A percentile compares a stretch with the other conserved stretches of the same genome.
Evolutionary conservation across 1,139 yeast genomes (phyloP).

Genomic region (Scheffersomyces cryptocercus): DNA sequence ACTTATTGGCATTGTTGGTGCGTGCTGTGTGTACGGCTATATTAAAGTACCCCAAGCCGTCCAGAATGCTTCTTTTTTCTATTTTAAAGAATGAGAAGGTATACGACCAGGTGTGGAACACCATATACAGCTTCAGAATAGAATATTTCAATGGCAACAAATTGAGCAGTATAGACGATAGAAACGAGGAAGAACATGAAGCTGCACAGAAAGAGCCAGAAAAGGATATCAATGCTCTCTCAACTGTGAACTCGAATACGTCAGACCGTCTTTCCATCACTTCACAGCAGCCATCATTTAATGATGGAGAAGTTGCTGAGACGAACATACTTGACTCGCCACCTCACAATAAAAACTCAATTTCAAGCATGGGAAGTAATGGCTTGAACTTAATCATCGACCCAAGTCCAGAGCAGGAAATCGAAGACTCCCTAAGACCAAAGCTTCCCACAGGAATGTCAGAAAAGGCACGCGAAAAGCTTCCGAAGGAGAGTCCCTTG

Average conservation of each 20-base stretch:
- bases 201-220: constrained; percentile 7
- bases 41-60: constrained; percentile 48
- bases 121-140: constrained; percentile 29
- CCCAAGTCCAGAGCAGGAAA: constrained; percentile 12
- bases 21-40: constrained; percentile 55
- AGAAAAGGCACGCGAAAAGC: constrained; percentile 56
- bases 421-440: constrained; percentile 38
- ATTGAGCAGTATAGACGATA: constrained; percentile 11
- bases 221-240: constrained; percentile 1
- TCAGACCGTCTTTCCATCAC: constrained; percentile 11
- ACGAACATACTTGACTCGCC: neutral
- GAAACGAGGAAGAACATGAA: constrained; percentile 7
- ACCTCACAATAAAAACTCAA: neutral
- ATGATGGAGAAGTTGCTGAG: neutral
- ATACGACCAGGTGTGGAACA: constrained; percentile 35
- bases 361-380: neutral
- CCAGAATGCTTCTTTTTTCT: constrained; percentile 55
- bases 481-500: constrained; percentile 51
- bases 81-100: constrained; percentile 49
- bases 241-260: constrained; percentile 8
- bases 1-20: constrained; percentile 57
- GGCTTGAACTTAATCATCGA: neutral
- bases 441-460: constrained; percentile 66
- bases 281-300: neutral
- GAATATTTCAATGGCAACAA: constrained; percentile 28